Evolutionary conservation across 148 eudicot species (phyloP), one percentile per base, ranked within the genome.

Genomic region (Drosera capensis): DNA sequence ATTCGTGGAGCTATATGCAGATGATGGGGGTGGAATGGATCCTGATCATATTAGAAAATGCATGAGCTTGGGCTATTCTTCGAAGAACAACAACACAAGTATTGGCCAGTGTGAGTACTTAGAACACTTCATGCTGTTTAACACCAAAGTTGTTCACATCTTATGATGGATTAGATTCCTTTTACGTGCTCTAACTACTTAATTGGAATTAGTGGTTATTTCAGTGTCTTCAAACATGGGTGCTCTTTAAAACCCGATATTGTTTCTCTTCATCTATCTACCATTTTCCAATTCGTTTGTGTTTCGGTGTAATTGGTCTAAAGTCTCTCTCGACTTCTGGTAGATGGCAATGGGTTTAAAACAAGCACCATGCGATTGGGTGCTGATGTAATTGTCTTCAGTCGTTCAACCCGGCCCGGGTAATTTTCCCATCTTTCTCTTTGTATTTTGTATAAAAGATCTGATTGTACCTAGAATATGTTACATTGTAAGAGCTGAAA

Each of bases 11-110:
- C 52, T 52, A 20, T 44, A 8, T 47, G 49, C 70, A 88, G 97
- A 88, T 69, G 92, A 88, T 63, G 97, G 97, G 20, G 94, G 97
- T 21, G 97, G 97, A 52, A 88, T 88, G 97, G 74, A 82, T 73
- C 94, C 97, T 17, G 94, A 80, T 11, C 46, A 75, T 55, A 63
- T 88, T 26, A 73, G 94, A 45, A 88, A 80, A 66, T 88, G 97
- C 66, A 88, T 88, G 97, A 83, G 97, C 71, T 71, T 88, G 69
- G 97, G 97, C 31, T 88, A 88, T 67, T 88, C 97, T 18, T 77
- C 94, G 42, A 88, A 88, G 73, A 80, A 65, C 55, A 47, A 83
- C 43, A 88, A 83, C 56, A 71, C 70, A 48, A 88, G 94, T 20
- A 88, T 88, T 48, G 97, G 97, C 42, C 94, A 88, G 52, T 88